A percentile compares a stretch with the other conserved stretches of the same genome.
Conservation (phyloP, 805 yeast genomes). For the Ogataea chonburiensis region DNA sequence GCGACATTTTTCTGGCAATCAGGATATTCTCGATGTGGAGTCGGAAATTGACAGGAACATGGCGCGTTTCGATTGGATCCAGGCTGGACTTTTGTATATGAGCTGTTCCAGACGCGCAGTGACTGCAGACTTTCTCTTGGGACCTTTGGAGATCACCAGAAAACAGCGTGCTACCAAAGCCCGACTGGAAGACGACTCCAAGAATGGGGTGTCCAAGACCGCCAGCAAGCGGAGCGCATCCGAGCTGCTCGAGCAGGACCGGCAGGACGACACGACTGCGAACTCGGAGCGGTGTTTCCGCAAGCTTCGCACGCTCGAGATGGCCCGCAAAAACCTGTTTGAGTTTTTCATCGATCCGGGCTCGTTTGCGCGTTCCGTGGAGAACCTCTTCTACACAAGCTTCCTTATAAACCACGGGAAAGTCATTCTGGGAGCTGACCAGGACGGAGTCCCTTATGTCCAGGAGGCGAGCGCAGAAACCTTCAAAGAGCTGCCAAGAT, state of each 20-base stretch:
- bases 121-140: constrained; percentile 61
- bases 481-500: constrained; percentile 24
- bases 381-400: constrained; percentile 79
- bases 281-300: constrained; percentile 56
- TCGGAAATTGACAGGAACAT: constrained; percentile 22
- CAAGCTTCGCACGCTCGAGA: constrained; percentile 27
- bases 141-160: constrained; percentile 65
- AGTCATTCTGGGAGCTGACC: constrained; percentile 52
- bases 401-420: constrained; percentile 75
- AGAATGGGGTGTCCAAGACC: constrained; percentile 40
- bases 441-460: constrained; percentile 37
- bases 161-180: constrained; percentile 37
- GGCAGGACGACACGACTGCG: constrained; percentile 56
- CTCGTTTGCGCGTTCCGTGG: constrained; percentile 77
- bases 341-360: constrained; percentile 70
- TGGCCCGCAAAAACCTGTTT: constrained; percentile 55
- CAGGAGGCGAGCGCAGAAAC: constrained; percentile 27
- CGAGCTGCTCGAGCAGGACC: constrained; percentile 50
- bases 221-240: constrained; percentile 55
- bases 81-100: constrained; percentile 52
- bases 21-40: constrained; percentile 23
- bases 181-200: constrained; percentile 44
- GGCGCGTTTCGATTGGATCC: constrained; percentile 54
- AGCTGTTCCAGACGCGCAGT: constrained; percentile 46
- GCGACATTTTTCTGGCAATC: constrained; percentile 30